These are phyloP conservation scores for Naganishia sp. DNA, from an alignment of 1,284 basidiomycete genomes.

Conservation along the genomic window DNA sequence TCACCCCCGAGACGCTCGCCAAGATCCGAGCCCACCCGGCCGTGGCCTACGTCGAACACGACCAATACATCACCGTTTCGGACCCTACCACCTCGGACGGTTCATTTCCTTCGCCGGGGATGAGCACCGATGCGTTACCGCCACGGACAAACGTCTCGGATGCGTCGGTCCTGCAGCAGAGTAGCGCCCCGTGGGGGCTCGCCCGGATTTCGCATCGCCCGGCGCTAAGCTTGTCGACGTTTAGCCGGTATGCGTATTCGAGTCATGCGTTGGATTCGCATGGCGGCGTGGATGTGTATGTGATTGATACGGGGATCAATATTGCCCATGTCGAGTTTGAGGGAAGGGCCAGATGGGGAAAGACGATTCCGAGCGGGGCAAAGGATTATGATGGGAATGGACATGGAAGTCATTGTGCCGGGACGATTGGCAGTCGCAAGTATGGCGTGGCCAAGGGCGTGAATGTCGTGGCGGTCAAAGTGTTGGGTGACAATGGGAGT, in stretches of 20 bases:
- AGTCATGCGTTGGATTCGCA: conserved; percentile 53
- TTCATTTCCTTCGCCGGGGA: not conserved
- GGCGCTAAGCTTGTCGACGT: conserved; percentile 76
- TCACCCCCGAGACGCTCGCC: conserved; percentile 72
- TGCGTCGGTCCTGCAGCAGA: conserved; percentile 61
- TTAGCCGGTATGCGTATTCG: conserved; percentile 77
- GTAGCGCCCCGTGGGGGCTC: conserved; percentile 89
- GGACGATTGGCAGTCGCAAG: conserved; percentile 72
- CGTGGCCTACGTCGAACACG: conserved; percentile 88
- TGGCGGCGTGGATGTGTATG: conserved; percentile 84
- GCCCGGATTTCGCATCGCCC: conserved; percentile 90
- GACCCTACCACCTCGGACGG: conserved; percentile 36
- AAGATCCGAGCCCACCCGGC: conserved; percentile 83
- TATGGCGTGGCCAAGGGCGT: conserved; percentile 96
- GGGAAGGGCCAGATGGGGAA: conserved; percentile 79
- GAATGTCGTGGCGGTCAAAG: conserved; percentile 92
- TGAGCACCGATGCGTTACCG: conserved; percentile 17
- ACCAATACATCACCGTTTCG: conserved; percentile 79
- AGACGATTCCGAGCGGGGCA: conserved; percentile 76
- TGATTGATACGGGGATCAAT: conserved; percentile 73
- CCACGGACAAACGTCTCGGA: conserved; percentile 39
- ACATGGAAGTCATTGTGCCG: conserved; percentile 67
- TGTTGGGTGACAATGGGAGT: conserved; percentile 86
- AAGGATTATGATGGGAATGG: conserved; percentile 70
- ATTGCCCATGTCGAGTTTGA: conserved; percentile 82